A percentile compares a stretch with the other conserved stretches of the same genome.
Evolutionary conservation across 2,329 filamentous ascomycete genomes (phyloP).

Genomic region (Cytospora paraplurivora): DNA sequence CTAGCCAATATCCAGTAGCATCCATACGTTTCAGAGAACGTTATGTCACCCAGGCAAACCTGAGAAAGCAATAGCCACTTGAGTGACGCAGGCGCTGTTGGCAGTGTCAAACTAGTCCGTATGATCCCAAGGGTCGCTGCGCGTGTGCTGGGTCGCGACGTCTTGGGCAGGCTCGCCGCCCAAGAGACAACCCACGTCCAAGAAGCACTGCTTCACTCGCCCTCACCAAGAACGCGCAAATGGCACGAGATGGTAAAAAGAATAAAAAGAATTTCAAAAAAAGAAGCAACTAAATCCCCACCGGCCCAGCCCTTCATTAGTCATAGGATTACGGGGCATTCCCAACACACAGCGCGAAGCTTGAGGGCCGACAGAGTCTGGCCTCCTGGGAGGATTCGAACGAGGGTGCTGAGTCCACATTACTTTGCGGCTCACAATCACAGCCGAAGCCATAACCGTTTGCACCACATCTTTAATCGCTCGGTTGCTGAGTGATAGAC

Average conservation of each 20-base stretch:
- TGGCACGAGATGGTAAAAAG: not conserved
- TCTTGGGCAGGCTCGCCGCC: too few relatives aligned
- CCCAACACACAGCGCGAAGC: conserved; percentile 1
- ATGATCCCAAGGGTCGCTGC: too few relatives aligned
- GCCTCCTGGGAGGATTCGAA: not conserved
- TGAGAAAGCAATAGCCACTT: too few relatives aligned
- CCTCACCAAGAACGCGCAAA: not conserved
- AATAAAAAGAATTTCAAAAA: not conserved
- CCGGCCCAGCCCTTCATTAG: not conserved
- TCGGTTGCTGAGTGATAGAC: not conserved
- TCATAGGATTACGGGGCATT: conserved; percentile 1
- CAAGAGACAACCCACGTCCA: too few relatives aligned
- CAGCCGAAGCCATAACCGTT: not conserved
- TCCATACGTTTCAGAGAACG: too few relatives aligned
- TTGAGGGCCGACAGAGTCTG: not conserved
- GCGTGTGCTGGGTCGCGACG: too few relatives aligned
- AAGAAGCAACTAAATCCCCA: not conserved
- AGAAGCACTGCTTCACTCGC: too few relatives aligned
- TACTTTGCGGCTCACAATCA: not conserved
- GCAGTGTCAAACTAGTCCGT: too few relatives aligned
- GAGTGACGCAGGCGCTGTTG: too few relatives aligned
- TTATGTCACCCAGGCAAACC: too few relatives aligned
- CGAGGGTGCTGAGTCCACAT: not conserved
- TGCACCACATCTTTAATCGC: not conserved
- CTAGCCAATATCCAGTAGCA: too few relatives aligned